Conservation (phyloP, 768 basidiomycete genomes). For the Filobasidium floriforme region DNA sequence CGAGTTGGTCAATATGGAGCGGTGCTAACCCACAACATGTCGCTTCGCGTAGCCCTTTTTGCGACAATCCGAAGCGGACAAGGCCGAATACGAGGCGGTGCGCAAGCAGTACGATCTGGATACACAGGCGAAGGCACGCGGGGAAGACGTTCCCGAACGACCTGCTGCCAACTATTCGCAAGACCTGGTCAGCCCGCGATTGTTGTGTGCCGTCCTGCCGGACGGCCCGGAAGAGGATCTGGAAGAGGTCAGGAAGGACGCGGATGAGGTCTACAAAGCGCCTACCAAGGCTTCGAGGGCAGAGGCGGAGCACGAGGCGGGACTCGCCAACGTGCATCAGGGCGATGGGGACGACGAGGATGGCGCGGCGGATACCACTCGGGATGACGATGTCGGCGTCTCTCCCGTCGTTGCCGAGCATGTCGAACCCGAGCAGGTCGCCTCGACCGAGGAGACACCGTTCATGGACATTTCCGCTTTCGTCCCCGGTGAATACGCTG, state of each 20-base stretch:
- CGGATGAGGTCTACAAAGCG: not conserved
- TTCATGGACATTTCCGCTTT: not conserved
- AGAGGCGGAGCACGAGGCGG: not conserved
- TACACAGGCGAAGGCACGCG: constrained; percentile 34
- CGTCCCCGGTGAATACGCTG: not conserved
- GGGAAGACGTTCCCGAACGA: constrained; percentile 58
- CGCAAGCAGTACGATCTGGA: constrained; percentile 75
- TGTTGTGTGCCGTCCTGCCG: constrained; percentile 15
- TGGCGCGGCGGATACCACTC: not conserved
- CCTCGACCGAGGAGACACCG: not conserved
- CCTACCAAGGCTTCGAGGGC: constrained; percentile 4
- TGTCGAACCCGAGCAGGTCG: not conserved
- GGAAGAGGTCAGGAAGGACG: not conserved
- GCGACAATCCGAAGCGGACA: constrained; percentile 88
- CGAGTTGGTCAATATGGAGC: not conserved
- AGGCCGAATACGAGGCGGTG: constrained; percentile 83
- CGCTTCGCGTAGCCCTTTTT: constrained; percentile 66
- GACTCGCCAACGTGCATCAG: not conserved
- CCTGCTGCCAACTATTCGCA: constrained; percentile 49
- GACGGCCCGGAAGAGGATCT: not conserved
- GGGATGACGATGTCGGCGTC: not conserved
- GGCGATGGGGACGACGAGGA: not conserved
- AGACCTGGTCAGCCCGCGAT: constrained; percentile 15
- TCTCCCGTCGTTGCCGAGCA: not conserved
- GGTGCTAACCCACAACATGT: constrained; percentile 15